phyloP scores from a whole-genome alignment of 352 stramenopile species.

The Peronosclerospora sorghi region DNA sequence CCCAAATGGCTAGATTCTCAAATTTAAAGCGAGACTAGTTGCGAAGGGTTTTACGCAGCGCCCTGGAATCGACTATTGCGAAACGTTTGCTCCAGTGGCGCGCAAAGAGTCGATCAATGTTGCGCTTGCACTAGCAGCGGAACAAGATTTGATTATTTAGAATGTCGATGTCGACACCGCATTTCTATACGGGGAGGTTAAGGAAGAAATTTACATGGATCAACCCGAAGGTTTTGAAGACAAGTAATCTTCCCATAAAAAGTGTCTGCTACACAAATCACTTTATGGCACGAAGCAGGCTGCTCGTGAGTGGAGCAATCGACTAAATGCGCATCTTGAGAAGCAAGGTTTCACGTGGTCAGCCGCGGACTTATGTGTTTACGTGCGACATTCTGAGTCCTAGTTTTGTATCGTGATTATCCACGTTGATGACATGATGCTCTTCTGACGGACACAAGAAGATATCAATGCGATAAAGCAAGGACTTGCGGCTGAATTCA shows the following conservation, averaged over 20 bases:
- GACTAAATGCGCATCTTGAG: slow-evolving; percentile 2
- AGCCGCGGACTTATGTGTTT: slow-evolving; percentile 1
- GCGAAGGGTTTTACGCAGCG: background rate
- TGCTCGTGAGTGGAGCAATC: slow-evolving; percentile 2
- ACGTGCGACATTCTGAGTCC: background rate
- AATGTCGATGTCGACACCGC: slow-evolving; percentile 15
- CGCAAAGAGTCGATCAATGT: background rate
- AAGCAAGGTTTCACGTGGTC: background rate
- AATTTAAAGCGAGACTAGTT: background rate
- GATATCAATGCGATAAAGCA: too few relatives aligned
- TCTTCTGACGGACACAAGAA: background rate
- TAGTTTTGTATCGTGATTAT: background rate
- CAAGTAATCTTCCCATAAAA: background rate
- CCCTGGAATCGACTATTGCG: background rate
- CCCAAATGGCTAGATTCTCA: background rate
- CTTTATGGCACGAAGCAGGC: slow-evolving; percentile 3
- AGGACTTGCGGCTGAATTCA: too few relatives aligned
- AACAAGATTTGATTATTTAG: slow-evolving; percentile 4
- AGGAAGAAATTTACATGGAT: slow-evolving; percentile 18
- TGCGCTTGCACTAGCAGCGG: background rate
- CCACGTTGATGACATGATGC: background rate
- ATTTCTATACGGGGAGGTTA: slow-evolving; percentile 14
- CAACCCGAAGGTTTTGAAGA: slow-evolving; percentile 5
- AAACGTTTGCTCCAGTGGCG: background rate
- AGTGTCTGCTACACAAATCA: background rate